These are phyloP conservation scores for Microbotryum lychnidis-dioicae DNA, from an alignment of 1,284 basidiomycete genomes.

Conservation along the genomic window DNA sequence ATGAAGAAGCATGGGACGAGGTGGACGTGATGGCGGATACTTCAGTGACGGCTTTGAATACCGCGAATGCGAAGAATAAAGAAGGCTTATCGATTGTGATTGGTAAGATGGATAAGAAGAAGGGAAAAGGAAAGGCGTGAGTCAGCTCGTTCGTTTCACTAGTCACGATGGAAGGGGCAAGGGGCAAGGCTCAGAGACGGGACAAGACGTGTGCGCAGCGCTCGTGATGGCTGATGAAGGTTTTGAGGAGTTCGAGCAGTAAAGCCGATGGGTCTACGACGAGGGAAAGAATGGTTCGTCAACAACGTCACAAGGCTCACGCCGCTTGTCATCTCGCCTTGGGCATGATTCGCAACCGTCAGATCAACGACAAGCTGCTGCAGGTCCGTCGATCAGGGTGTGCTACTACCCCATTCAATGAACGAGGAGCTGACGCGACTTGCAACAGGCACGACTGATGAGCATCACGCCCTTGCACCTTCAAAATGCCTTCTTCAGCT, in stretches of 20 bases:
- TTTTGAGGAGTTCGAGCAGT: constrained; percentile 10
- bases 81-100: constrained; percentile 34
- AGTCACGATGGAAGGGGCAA: constrained; percentile 37
- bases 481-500: constrained; percentile 66
- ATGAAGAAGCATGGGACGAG: constrained; percentile 57
- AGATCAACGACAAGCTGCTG: constrained; percentile 72
- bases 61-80: constrained; percentile 12
- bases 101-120: constrained; percentile 6
- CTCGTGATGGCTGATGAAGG: constrained; percentile 38
- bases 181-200: constrained; percentile 42
- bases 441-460: constrained; percentile 53
- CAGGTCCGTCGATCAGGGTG: constrained; percentile 50
- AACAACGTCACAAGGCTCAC: constrained; percentile 79
- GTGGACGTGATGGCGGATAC: constrained; percentile 44
- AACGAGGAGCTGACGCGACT: too few species aligned
- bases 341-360: constrained; percentile 67
- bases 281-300: constrained; percentile 59
- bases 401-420: too few species aligned
- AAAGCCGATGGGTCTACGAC: constrained; percentile 31
- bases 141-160: constrained; percentile 37
- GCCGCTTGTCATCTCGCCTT: constrained; percentile 69
- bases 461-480: constrained; percentile 71
- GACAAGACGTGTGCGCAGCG: constrained; percentile 33
- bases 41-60: constrained; percentile 5
- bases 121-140: constrained; percentile 31